Percentiles rank a stretch among this genome's conserved stretches.
Conservation (phyloP, 1,284 basidiomycete genomes). For the Hypsizygus ulmarius region DNA sequence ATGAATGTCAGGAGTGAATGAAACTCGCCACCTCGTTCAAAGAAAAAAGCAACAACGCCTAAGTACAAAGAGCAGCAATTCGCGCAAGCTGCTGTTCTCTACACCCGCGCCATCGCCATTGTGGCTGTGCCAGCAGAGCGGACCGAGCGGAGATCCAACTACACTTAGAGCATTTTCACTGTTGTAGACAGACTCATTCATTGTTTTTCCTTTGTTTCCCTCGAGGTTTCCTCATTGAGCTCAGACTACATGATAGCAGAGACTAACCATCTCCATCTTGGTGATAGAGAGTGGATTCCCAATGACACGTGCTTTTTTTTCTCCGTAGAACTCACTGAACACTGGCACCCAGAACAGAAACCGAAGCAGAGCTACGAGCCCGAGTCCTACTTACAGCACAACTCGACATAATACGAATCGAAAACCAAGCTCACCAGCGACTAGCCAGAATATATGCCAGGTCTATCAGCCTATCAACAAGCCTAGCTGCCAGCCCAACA, state of each 20-base stretch:
- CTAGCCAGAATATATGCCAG: background rate
- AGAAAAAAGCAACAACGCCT: conserved; percentile 86
- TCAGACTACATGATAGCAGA: no score
- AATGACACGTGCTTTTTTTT: background rate
- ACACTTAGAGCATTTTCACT: no score
- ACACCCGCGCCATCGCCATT: conserved; percentile 91
- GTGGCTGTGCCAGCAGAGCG: background rate
- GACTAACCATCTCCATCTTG: conserved; percentile 9
- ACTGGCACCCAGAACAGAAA: background rate
- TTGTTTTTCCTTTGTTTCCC: no score
- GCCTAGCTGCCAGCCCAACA: background rate
- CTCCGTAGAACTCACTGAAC: background rate
- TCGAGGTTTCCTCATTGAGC: no score
- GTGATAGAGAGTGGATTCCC: conserved; percentile 1
- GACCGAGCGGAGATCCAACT: background rate
- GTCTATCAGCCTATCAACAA: no score
- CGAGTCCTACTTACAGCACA: background rate
- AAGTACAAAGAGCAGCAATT: conserved; percentile 82
- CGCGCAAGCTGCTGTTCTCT: conserved; percentile 75
- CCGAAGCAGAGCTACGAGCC: background rate
- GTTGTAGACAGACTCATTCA: no score
- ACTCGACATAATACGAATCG: background rate
- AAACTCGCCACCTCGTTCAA: conserved; percentile 82
- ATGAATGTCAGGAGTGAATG: conserved; percentile 60
- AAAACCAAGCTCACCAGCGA: background rate